Conservation (phyloP, 495 filamentous ascomycete genomes). For the Lindgomyces ingoldianus region DNA sequence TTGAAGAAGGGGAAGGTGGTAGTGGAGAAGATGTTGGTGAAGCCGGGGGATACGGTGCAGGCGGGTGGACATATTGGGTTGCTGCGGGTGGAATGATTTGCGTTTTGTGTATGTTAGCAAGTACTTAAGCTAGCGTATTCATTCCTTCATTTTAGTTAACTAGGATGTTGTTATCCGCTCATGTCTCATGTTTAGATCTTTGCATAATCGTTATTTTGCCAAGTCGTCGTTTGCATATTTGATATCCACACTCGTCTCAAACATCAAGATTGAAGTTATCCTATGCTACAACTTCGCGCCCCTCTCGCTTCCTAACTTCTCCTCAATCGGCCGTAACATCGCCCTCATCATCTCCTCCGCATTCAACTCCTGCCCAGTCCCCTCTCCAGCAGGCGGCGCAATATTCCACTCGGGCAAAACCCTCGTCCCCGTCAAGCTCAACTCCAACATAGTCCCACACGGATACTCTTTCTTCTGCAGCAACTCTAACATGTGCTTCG, state of each 20-base stretch:
- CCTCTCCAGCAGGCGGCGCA: slow-evolving; percentile 13
- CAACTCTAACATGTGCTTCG: slow-evolving; percentile 38
- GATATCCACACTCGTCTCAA: too few relatives aligned
- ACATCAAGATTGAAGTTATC: too few relatives aligned
- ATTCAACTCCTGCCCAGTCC: slow-evolving; percentile 24
- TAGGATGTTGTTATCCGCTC: too few relatives aligned
- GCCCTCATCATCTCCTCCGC: slow-evolving; percentile 11
- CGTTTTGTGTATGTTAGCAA: too few relatives aligned
- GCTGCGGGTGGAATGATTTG: background rate
- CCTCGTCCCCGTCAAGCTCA: slow-evolving; percentile 13
- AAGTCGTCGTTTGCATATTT: too few relatives aligned
- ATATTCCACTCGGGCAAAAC: slow-evolving; percentile 30
- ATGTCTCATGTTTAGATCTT: too few relatives aligned
- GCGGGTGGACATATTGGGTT: slow-evolving; percentile 39
- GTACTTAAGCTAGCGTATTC: too few relatives aligned
- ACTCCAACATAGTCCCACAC: slow-evolving; percentile 29
- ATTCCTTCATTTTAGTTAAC: too few relatives aligned
- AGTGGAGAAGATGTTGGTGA: slow-evolving; percentile 50
- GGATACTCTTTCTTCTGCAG: slow-evolving; percentile 34
- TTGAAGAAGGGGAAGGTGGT: slow-evolving; percentile 12
- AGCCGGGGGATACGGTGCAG: slow-evolving; percentile 48
- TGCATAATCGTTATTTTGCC: too few relatives aligned
- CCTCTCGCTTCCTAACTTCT: slow-evolving; percentile 18
- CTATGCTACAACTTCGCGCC: slow-evolving; percentile 15
- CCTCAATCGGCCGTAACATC: slow-evolving; percentile 10